Base-by-base conservation (phyloP, 441 rosid genomes). In the Erysimum cheiri region DNA sequence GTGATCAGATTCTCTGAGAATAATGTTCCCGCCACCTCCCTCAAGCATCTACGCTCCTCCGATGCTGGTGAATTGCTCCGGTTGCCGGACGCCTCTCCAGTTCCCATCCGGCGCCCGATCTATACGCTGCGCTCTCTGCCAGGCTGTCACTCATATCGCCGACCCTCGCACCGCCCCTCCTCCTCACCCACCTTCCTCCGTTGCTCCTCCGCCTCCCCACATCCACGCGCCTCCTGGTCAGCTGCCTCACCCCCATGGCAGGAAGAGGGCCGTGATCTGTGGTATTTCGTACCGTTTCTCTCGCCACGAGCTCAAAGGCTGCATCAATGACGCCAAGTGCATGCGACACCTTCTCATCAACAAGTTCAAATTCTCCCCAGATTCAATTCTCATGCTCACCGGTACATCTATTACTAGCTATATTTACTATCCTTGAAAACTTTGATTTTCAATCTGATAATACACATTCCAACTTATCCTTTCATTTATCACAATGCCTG, bases 301-400 rank as follows among this genome's bases (percentile, higher is more conserved):
- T 28, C 84, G 93, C 70, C 92, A 86, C 74, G 97, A 93, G 88
- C 91, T 91, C 52, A 87, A 89, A 70, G 98, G 94, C 17, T 93
- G 98, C 85, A 83, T 91, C 59, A 91, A 91, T 70, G 98, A 93
- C 74, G 97, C 97, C 77, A 93, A 89, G 84, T 89, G 96, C 80
- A 91, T 93, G 97, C 87, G 89, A 17, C 79, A 82, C 78, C 89
- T 93, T 60, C 87, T 93, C 72, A 82, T 87, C 65, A 89, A 84
- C 77, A 86, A 81, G 79, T 93, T 88, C 73, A 78, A 80, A 40
- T 88, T 86, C 78, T 88, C 97, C 8, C 70, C 77, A 31, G 89
- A 85, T 52, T 86, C 96, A 37, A 85, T 93, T 71, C 85, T 93
- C 64, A 88, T 91, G 97, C 96, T 93, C 49, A 89, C 92, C 13